Percentiles rank a stretch among this genome's conserved stretches.
phyloP scores from a whole-genome alignment of 1,284 basidiomycete genomes.

The Cystobasidiaceae sp. region DNA sequence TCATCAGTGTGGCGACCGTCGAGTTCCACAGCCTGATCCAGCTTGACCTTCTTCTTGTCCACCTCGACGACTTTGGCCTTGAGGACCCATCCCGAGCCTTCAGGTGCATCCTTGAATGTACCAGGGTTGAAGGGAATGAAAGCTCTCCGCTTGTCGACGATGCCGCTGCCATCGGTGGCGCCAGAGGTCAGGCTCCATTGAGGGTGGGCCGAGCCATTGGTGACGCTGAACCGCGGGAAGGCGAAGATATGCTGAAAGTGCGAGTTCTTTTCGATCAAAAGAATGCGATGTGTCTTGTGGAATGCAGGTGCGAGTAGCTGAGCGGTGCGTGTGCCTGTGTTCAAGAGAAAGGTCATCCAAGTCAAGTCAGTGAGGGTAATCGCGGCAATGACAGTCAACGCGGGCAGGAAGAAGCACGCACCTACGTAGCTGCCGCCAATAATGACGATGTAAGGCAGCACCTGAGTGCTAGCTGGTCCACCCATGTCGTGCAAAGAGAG shows the following conservation, averaged over 20 bases:
- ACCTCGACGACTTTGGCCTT: conserved; percentile 28
- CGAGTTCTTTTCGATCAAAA: conserved; percentile 42
- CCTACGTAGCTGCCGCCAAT: conserved; percentile 26
- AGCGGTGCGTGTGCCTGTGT: conserved; percentile 10
- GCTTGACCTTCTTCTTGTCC: not conserved
- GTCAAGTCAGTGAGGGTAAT: not conserved
- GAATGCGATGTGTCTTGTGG: conserved; percentile 31
- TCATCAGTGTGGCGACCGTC: conserved; percentile 25
- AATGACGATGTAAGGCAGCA: conserved; percentile 19
- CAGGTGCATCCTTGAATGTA: conserved; percentile 28
- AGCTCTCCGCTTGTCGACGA: conserved; percentile 32
- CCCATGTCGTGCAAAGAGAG: conserved; percentile 4
- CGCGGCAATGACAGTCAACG: not conserved
- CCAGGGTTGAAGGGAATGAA: conserved; percentile 38
- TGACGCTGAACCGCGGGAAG: conserved; percentile 31
- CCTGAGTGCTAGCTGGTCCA: not conserved
- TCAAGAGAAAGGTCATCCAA: not conserved
- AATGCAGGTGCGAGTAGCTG: conserved; percentile 17
- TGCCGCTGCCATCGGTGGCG: conserved; percentile 22
- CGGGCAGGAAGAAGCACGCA: not conserved
- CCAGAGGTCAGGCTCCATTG: conserved; percentile 9
- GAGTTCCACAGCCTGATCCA: conserved; percentile 28
- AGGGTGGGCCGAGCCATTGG: conserved; percentile 1
- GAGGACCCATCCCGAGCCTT: conserved; percentile 21
- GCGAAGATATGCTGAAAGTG: conserved; percentile 44